Evolutionary conservation across 176 grass and related monocot species (phyloP), one percentile per base, ranked within the genome.

Genomic region (Cenchrus americanus): DNA sequence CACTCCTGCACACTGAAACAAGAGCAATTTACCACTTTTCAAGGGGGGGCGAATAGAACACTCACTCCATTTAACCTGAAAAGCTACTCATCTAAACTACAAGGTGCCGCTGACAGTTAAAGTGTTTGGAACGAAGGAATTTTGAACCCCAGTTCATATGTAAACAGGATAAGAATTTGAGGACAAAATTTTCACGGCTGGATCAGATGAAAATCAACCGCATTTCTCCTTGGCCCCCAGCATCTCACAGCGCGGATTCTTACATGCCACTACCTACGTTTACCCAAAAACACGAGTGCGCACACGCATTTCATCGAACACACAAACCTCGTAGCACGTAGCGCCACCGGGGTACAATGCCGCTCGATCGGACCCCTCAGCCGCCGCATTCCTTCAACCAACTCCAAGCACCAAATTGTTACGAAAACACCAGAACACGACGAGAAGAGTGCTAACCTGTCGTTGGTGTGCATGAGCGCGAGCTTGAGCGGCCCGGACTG

Each of bases 401-500:
- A 9, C 10, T 63, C 52, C 18, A 53, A n/a, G 0, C 34, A 7
- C 8, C 5, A 47, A 68, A 75, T 1, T 12, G 2, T 18, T 17
- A 59, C 4, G 11, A 61, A 49, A 61, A 49, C 41, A n/a, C 44
- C 11, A 37, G 19, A 19, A 63, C 60, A 13, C 6, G 0, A 57
- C 4, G 18, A 10, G 15, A 34, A 71, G 73, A 78, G 44, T 23
- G 72, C 43, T 6, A 14, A 94, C 89, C 89, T 90, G 80, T 89
- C 75, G 81, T 88, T 69, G 32, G 89, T 88, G 73, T 98, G 96
- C 96, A 98, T 90, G 58, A 98, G 93, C 14, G 96, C 93, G 12
- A 98, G 87, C 91, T 95, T 95, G 87, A 98, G 85, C 9, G 93
- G 85, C 44, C 93, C 96, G 37, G 89, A 95, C 55, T 98, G 96